Base-by-base conservation (phyloP, 805 yeast genomes). In the Wickerhamomyces alni region DNA sequence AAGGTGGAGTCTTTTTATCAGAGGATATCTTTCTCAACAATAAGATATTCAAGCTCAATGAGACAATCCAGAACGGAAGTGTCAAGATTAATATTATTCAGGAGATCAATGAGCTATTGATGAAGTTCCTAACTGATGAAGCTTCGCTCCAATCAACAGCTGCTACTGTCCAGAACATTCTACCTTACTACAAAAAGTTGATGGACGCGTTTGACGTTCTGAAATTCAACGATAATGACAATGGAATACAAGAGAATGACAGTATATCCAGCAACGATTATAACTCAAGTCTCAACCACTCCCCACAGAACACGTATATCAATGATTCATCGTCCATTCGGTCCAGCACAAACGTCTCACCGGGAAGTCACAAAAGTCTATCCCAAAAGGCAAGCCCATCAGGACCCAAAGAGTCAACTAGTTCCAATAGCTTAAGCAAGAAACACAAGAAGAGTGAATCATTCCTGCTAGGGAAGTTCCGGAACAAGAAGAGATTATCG, bases 171-270 rank as follows among this genome's bases (percentile, higher is more conserved):
- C 44, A 46, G 5, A 34, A 48, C 8, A 52, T 46, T 1, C 31
- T 55, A 8, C 36, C 29, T 7, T 55, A 55, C 30, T 55, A 55
- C 29, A 42, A 43, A 13, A 53, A 49, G 31, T 31, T 55, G 9
- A 46, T 53, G 50, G 47, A 45, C 35, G 59, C 59, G 6, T 55
- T 52, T 37, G 55, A 52, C 8, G 40, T 48, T 4, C 38, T 53
- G 29, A 39, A 40, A 12, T 21, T 17, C 3, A 31, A 39, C 4
- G 30, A 25, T 0, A 39, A 37, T 2, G 27, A 33, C 19, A 39
- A 39, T 7, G 33, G 33, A 17, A 9, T 12, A 7, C 31, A 39
- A 7, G 37, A 32, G 18, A 21, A 21, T 21, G 24, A 9, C 6
- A 21, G 24, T 21, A 21, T 21, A 21, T 21, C 24, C 9, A 21